phyloP scores from a whole-genome alignment of 2,329 filamentous ascomycete species.

The Pyrenochaeta sp. region DNA sequence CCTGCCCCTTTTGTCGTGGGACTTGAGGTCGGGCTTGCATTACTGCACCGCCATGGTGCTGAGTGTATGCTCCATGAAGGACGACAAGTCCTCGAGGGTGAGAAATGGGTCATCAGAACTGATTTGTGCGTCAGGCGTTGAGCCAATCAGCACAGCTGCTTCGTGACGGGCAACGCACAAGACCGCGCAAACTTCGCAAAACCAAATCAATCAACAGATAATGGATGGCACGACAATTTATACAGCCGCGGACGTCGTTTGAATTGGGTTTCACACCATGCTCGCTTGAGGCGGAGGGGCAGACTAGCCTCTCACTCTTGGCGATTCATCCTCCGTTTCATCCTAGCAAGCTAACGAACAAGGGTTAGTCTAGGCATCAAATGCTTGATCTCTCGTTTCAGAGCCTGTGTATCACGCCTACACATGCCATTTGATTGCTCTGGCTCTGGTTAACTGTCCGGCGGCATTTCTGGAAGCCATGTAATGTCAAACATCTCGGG shows the following conservation, averaged over 20 bases:
- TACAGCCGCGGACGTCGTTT: conserved; percentile 17
- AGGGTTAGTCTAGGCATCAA: conserved; percentile 21
- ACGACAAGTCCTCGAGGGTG: conserved; percentile 76
- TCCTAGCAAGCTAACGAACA: conserved; percentile 29
- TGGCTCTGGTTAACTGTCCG: conserved; percentile 9
- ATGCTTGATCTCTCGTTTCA: conserved; percentile 27
- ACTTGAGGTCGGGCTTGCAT: conserved; percentile 82
- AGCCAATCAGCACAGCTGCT: background rate
- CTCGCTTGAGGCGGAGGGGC: conserved; percentile 27
- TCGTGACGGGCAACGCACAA: too few relatives aligned
- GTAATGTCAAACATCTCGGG: conserved; percentile 31
- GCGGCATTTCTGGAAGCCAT: conserved; percentile 16
- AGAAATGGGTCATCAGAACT: conserved; percentile 91
- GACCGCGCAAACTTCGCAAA: too few relatives aligned
- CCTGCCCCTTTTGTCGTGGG: conserved; percentile 73
- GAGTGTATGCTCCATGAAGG: conserved; percentile 92
- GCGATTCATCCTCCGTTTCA: conserved; percentile 44
- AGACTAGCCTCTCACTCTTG: conserved; percentile 40
- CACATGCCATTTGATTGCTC: conserved; percentile 12
- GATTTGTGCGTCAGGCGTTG: conserved; percentile 75
- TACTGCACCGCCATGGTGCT: conserved; percentile 88
- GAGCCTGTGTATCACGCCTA: conserved; percentile 16
- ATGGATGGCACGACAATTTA: background rate
- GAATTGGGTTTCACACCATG: conserved; percentile 33
- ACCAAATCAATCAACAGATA: background rate